Evolutionary conservation across 352 stramenopile species (phyloP).

Genomic region (Phytopythium sindhum): DNA sequence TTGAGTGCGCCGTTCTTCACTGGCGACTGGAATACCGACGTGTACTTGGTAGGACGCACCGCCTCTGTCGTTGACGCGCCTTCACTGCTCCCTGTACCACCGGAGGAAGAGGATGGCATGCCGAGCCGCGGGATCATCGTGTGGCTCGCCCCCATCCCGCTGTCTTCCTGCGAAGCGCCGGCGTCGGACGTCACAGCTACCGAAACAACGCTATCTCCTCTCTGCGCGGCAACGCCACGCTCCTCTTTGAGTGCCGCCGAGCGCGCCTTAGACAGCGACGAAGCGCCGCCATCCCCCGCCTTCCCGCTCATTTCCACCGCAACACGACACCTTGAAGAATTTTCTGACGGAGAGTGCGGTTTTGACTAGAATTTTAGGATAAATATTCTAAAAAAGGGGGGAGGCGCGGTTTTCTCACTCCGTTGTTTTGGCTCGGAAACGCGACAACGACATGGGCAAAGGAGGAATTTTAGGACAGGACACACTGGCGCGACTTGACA

Average conservation of each 20-base stretch:
- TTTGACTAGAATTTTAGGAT: too few relatives aligned
- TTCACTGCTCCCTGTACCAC: neutral
- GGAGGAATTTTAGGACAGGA: too few relatives aligned
- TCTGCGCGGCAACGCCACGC: neutral
- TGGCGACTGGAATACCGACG: slow-evolving; percentile 7
- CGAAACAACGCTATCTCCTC: neutral
- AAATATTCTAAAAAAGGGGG: too few relatives aligned
- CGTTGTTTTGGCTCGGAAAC: too few relatives aligned
- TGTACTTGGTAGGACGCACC: neutral
- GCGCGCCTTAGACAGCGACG: neutral
- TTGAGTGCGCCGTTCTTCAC: neutral
- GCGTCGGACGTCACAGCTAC: too few relatives aligned
- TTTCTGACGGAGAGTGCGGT: too few relatives aligned
- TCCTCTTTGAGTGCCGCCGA: neutral
- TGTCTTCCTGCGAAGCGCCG: too few relatives aligned
- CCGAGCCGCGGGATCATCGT: slow-evolving; percentile 6
- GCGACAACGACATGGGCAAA: too few relatives aligned
- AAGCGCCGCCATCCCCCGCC: neutral
- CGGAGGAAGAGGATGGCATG: neutral
- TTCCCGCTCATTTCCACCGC: neutral
- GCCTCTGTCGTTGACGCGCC: neutral
- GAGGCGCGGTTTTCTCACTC: too few relatives aligned
- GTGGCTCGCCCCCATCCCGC: neutral
- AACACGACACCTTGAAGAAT: too few relatives aligned
- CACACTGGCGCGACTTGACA: too few relatives aligned